These are phyloP conservation scores for Babesia caballi DNA, from an alignment of 169 alveolate genomes.

Conservation along the genomic window DNA sequence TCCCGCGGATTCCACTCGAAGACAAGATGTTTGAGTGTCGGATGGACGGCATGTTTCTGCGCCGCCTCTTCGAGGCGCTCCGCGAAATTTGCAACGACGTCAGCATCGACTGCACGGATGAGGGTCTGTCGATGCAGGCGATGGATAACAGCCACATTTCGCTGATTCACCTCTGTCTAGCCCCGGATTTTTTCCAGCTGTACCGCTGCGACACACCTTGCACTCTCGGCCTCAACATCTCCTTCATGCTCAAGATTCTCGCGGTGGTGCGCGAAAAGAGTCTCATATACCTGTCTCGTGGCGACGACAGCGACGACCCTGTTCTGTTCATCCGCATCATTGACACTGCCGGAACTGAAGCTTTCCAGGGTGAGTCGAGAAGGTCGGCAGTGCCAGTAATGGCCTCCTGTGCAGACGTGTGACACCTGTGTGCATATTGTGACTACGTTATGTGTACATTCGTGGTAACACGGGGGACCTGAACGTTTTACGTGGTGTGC, in stretches of 20 bases:
- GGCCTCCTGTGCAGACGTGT: no score
- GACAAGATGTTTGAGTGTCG: constrained; percentile 76
- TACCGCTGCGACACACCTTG: constrained; percentile 85
- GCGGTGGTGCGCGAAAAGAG: constrained; percentile 76
- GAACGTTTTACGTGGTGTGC: no score
- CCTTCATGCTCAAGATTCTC: constrained; percentile 75
- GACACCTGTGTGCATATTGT: no score
- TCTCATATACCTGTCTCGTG: constrained; percentile 67
- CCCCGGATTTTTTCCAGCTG: constrained; percentile 85
- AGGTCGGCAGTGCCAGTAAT: no score
- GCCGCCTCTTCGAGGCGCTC: constrained; percentile 80
- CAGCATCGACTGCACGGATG: constrained; percentile 84
- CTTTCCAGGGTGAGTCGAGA: constrained; percentile 24
- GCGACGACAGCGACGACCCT: constrained; percentile 72
- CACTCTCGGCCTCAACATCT: constrained; percentile 73
- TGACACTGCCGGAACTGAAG: constrained; percentile 21
- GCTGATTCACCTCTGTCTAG: constrained; percentile 78
- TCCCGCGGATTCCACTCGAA: not conserved
- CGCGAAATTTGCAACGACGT: constrained; percentile 86
- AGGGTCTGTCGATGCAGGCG: constrained; percentile 87
- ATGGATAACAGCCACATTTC: constrained; percentile 90
- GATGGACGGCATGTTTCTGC: constrained; percentile 74
- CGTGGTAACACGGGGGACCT: no score
- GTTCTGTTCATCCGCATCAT: constrained; percentile 43
- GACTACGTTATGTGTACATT: no score